phyloP scores from a whole-genome alignment of 352 stramenopile species.

The Aphanomyces invadans region DNA sequence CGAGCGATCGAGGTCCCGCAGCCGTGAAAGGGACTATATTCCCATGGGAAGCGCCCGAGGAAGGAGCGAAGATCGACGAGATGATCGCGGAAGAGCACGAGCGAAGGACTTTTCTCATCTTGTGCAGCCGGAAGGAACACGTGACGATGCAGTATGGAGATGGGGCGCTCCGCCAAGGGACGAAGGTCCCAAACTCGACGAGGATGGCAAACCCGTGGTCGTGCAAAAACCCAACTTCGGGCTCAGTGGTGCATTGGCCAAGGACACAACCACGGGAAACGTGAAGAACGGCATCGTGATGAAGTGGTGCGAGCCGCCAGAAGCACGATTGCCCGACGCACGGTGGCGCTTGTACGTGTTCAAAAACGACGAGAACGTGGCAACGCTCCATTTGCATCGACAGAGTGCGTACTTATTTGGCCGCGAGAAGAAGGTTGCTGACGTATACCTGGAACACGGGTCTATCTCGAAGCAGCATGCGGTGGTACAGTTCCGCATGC shows the following conservation, averaged over 20 bases:
- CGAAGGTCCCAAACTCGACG: slow-evolving; percentile 50
- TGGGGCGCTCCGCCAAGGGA: slow-evolving; percentile 34
- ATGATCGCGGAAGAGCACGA: not conserved
- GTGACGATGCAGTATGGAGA: not conserved
- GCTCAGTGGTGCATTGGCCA: slow-evolving; percentile 93
- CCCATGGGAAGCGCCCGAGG: not conserved
- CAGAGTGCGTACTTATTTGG: slow-evolving; percentile 95
- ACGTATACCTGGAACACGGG: slow-evolving; percentile 92
- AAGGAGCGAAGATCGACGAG: not conserved
- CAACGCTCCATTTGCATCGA: slow-evolving; percentile 92
- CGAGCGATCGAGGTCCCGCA: slow-evolving; percentile 17
- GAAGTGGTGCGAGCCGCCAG: slow-evolving; percentile 95
- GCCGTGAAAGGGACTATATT: not conserved
- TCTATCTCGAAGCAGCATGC: slow-evolving; percentile 97
- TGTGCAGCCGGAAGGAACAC: not conserved
- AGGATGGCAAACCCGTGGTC: slow-evolving; percentile 29
- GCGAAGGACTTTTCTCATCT: slow-evolving; percentile 19
- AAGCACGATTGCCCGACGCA: slow-evolving; percentile 86
- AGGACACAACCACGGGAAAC: slow-evolving; percentile 93
- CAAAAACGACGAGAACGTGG: slow-evolving; percentile 84
- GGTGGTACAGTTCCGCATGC: slow-evolving; percentile 92
- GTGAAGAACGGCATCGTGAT: slow-evolving; percentile 95
- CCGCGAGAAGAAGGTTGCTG: slow-evolving; percentile 89
- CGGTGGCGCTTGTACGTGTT: slow-evolving; percentile 98
- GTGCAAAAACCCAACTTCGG: slow-evolving; percentile 96